Evolutionary conservation across 345 rosid genomes (phyloP).

Genomic region (Boechera retrofracta): DNA sequence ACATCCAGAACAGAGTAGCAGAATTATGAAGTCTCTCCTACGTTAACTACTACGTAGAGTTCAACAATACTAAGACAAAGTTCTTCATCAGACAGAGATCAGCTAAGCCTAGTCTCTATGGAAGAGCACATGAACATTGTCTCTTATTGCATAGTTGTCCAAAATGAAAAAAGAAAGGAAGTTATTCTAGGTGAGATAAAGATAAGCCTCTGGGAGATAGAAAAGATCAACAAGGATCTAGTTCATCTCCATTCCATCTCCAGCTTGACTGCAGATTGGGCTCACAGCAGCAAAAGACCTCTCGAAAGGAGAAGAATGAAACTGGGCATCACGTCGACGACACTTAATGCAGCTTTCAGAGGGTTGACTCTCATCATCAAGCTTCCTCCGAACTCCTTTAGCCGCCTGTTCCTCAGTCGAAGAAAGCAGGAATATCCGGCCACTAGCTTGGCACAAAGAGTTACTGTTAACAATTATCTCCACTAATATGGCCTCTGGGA

Average conservation of each 20-base stretch:
- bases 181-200: conserved; percentile 32
- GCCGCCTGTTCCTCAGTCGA: conserved; percentile 82
- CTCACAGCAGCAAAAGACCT: conserved; percentile 79
- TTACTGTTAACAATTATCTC: no score
- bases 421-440: conserved; percentile 75
- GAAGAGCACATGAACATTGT: conserved; percentile 47
- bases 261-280: conserved; percentile 88
- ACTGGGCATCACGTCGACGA: conserved; percentile 57
- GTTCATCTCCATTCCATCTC: conserved; percentile 94
- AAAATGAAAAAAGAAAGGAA: conserved; percentile 24
- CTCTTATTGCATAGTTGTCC: conserved; percentile 51
- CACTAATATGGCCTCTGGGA: no score
- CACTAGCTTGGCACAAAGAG: conserved; percentile 86
- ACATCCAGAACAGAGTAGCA: conserved; percentile 23
- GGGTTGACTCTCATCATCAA: conserved; percentile 74
- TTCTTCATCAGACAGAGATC: conserved; percentile 30
- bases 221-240: conserved; percentile 47
- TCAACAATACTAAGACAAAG: conserved; percentile 28
- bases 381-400: conserved; percentile 91
- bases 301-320: conserved; percentile 74
- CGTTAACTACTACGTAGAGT: conserved; percentile 39
- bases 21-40: conserved; percentile 38
- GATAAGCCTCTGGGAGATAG: conserved; percentile 9
- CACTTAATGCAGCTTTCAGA: conserved; percentile 79
- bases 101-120: conserved; percentile 45